These are phyloP conservation scores for Erodium maritimum DNA, from an alignment of 345 rosid genomes.

Conservation along the genomic window DNA sequence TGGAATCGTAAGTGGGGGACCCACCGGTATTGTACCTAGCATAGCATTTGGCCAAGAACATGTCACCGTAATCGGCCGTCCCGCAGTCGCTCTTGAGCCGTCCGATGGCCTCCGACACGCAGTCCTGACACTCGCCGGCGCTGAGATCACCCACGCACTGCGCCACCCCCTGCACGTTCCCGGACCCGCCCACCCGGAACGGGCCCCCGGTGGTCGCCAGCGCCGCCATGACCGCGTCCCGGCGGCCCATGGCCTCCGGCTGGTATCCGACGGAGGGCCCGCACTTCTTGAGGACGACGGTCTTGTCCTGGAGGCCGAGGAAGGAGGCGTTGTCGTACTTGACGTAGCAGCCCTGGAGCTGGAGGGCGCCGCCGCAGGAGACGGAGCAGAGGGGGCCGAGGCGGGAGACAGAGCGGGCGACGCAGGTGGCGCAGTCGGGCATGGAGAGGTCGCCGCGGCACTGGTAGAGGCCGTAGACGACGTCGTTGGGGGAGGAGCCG, in stretches of 20 bases:
- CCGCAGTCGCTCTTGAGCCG: slow-evolving; percentile 67
- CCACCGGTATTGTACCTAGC: slow-evolving; percentile 46
- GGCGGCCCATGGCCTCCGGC: slow-evolving; percentile 31
- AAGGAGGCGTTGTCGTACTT: slow-evolving; percentile 77
- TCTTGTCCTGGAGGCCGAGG: slow-evolving; percentile 78
- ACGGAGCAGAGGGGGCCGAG: slow-evolving; percentile 34
- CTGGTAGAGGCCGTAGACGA: slow-evolving; percentile 82
- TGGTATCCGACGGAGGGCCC: slow-evolving; percentile 68
- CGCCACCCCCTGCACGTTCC: slow-evolving; percentile 68
- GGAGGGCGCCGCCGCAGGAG: slow-evolving; percentile 70
- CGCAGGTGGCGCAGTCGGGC: slow-evolving; percentile 84
- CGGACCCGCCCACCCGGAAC: slow-evolving; percentile 61
- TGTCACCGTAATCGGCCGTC: slow-evolving; percentile 47
- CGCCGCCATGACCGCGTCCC: slow-evolving; percentile 51
- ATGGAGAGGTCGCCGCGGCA: slow-evolving; percentile 91
- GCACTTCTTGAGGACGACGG: slow-evolving; percentile 60
- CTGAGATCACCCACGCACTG: slow-evolving; percentile 83
- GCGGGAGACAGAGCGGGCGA: slow-evolving; percentile 42
- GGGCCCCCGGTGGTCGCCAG: slow-evolving; percentile 34
- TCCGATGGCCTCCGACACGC: slow-evolving; percentile 57
- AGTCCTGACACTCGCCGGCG: slow-evolving; percentile 55
- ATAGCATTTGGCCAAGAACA: slow-evolving; percentile 80
- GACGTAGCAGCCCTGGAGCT: slow-evolving; percentile 68
- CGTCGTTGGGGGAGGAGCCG: slow-evolving; percentile 61
- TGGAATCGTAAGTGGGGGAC: slow-evolving; percentile 15